Evolutionary conservation across 2,329 filamentous ascomycete genomes (phyloP).

Genomic region (Alternaria conjuncta): DNA sequence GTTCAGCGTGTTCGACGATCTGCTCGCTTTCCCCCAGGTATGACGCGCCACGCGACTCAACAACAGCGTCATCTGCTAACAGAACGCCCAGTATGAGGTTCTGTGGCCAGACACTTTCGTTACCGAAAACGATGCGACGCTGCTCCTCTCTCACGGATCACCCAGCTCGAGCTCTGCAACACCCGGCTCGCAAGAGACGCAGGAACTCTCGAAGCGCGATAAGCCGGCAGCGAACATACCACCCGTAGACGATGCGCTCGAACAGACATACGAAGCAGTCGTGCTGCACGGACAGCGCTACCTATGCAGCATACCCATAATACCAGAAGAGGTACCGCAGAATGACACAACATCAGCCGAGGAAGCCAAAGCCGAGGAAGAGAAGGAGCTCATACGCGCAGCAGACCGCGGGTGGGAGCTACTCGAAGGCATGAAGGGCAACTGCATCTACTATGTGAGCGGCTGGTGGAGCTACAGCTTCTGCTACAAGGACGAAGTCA

Average conservation of each 20-base stretch:
- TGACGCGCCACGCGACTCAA: constrained; percentile 23
- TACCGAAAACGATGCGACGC: constrained; percentile 71
- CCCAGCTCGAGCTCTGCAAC: constrained; percentile 34
- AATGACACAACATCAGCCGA: constrained; percentile 72
- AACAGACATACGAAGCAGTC: constrained; percentile 73
- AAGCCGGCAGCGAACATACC: constrained; percentile 22
- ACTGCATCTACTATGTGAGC: constrained; percentile 81
- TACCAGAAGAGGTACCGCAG: constrained; percentile 60
- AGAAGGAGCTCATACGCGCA: constrained; percentile 79
- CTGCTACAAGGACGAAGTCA: constrained; percentile 85
- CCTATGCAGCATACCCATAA: constrained; percentile 81
- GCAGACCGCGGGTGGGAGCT: constrained; percentile 81
- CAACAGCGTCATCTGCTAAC: constrained; percentile 13
- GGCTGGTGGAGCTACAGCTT: constrained; percentile 98
- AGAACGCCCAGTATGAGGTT: constrained; percentile 72
- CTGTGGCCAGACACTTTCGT: constrained; percentile 76
- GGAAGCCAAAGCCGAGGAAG: constrained; percentile 74
- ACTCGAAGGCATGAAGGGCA: constrained; percentile 75
- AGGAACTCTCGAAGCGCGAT: constrained; percentile 43
- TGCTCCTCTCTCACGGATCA: constrained; percentile 56
- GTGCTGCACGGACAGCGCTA: constrained; percentile 73
- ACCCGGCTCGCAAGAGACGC: constrained; percentile 43
- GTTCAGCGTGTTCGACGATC: constrained; percentile 88
- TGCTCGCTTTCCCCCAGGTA: constrained; percentile 87
- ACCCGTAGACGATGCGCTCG: constrained; percentile 28